These are phyloP conservation scores for Aureobasidium sp. DNA, from an alignment of 2,329 filamentous ascomycete genomes.

Conservation along the genomic window DNA sequence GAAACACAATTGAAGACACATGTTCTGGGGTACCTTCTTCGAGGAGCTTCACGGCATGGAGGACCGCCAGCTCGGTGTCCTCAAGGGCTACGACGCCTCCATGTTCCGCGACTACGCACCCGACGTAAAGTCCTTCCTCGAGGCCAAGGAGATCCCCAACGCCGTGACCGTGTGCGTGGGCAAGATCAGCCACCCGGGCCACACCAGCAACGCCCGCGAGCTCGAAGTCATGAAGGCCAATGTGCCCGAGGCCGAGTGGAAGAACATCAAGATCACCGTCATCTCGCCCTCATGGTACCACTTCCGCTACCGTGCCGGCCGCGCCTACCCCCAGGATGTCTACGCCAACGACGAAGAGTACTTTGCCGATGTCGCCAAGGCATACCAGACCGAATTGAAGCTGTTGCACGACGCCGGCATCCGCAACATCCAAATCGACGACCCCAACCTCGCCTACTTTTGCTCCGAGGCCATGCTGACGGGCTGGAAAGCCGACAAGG, in stretches of 20 bases:
- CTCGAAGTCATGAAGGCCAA: constrained; percentile 50
- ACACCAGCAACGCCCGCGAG: constrained; percentile 47
- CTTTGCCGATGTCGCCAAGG: constrained; percentile 35
- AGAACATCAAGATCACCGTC: constrained; percentile 61
- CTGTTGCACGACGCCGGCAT: constrained; percentile 33
- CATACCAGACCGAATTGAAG: constrained; percentile 36
- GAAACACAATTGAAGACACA: constrained; percentile 20
- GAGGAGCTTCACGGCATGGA: constrained; percentile 48
- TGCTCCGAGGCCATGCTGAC: constrained; percentile 62
- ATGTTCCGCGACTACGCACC: constrained; percentile 54
- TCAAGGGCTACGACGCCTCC: constrained; percentile 42
- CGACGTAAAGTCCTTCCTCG: constrained; percentile 53
- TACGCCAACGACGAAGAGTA: constrained; percentile 37
- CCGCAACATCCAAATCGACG: constrained; percentile 37
- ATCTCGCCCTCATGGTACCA: constrained; percentile 64
- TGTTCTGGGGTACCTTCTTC: constrained; percentile 54
- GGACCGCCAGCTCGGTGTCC: constrained; percentile 46
- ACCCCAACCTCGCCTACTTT: constrained; percentile 48
- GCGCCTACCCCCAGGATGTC: constrained; percentile 34
- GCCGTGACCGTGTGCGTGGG: constrained; percentile 48
- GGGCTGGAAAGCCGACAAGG: constrained; percentile 58
- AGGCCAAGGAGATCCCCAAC: constrained; percentile 46
- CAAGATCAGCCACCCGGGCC: constrained; percentile 48
- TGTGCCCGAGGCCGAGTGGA: constrained; percentile 52
- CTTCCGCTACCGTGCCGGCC: constrained; percentile 49